A percentile compares a stretch with the other conserved stretches of the same genome.
phyloP scores from a whole-genome alignment of 192 early-diverging fungal species.

The Coemansia sp. region DNA sequence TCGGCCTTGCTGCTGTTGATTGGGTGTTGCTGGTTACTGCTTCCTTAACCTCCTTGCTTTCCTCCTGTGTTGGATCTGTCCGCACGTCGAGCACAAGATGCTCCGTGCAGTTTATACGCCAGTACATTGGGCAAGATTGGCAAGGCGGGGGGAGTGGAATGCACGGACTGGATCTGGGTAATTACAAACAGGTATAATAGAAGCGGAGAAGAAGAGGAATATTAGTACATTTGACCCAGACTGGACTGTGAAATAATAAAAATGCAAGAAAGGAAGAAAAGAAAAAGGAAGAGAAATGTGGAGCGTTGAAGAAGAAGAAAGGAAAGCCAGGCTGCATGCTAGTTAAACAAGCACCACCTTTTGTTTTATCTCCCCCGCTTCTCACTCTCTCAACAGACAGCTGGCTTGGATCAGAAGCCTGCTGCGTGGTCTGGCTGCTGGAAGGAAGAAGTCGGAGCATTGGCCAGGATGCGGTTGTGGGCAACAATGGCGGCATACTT shows the following conservation, averaged over 20 bases:
- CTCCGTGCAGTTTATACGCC: conserved; percentile 50
- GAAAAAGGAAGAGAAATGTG: not conserved
- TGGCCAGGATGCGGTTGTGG: conserved; percentile 8
- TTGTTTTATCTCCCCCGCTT: too few species aligned
- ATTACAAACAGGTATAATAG: not conserved
- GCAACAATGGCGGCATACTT: conserved; percentile 21
- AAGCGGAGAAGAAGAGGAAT: not conserved
- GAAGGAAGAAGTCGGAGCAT: not conserved
- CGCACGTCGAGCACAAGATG: conserved; percentile 35
- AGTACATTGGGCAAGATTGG: conserved; percentile 31
- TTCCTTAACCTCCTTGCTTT: not conserved
- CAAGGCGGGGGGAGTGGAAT: not conserved
- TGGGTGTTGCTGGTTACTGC: conserved; percentile 1
- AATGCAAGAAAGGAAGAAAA: conserved; percentile 9
- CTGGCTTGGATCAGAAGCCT: not conserved
- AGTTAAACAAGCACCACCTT: not conserved
- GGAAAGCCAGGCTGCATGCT: not conserved
- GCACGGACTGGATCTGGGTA: not conserved
- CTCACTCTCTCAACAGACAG: too few species aligned
- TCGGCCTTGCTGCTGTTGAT: not conserved
- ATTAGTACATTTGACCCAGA: conserved; percentile 14
- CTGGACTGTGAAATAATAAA: not conserved
- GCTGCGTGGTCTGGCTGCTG: not conserved
- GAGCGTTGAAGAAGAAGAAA: not conserved
- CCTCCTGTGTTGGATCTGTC: conserved; percentile 3